Evolutionary conservation across 1,284 basidiomycete species (phyloP).

Genomic region (Testicularia cyperi): DNA sequence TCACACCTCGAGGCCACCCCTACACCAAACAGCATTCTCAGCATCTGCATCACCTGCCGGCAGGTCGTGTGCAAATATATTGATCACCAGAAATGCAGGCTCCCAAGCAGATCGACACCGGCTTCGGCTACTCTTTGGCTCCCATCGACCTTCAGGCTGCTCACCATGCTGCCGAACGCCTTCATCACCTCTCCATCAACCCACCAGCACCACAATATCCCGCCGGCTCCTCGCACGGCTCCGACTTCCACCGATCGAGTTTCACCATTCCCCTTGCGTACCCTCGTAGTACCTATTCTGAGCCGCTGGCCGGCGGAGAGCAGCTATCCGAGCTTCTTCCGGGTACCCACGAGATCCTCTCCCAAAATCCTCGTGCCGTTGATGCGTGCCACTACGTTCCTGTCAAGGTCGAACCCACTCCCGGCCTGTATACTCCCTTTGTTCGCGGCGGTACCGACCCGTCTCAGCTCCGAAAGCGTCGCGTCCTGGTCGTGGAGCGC

Average conservation of each 20-base stretch:
- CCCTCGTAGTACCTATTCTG: constrained; percentile 32
- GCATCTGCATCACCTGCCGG: constrained; percentile 14
- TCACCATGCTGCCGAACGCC: constrained; percentile 23
- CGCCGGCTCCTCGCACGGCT: constrained; percentile 17
- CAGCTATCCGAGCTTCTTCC: constrained; percentile 28
- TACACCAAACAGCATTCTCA: no score
- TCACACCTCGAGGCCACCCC: no score
- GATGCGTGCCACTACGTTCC: constrained; percentile 33
- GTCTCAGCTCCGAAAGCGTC: constrained; percentile 27
- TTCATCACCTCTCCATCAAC: constrained; percentile 24
- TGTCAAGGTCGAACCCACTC: constrained; percentile 28
- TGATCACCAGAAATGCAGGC: constrained; percentile 34
- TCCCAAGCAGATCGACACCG: constrained; percentile 33
- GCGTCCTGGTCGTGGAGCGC: constrained; percentile 28
- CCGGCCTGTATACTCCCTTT: constrained; percentile 33
- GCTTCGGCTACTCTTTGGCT: constrained; percentile 31
- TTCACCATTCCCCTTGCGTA: constrained; percentile 33
- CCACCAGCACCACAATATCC: constrained; percentile 25
- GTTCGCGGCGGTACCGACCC: constrained; percentile 25
- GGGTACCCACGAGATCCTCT: constrained; percentile 31
- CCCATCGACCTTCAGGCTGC: constrained; percentile 35
- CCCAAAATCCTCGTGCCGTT: constrained; percentile 29
- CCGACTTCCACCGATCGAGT: constrained; percentile 18
- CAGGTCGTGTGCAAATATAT: no score
- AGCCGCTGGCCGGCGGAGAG: constrained; percentile 24